Conservation (phyloP, 305 asterid species). For the Fraxinus velutina region DNA sequence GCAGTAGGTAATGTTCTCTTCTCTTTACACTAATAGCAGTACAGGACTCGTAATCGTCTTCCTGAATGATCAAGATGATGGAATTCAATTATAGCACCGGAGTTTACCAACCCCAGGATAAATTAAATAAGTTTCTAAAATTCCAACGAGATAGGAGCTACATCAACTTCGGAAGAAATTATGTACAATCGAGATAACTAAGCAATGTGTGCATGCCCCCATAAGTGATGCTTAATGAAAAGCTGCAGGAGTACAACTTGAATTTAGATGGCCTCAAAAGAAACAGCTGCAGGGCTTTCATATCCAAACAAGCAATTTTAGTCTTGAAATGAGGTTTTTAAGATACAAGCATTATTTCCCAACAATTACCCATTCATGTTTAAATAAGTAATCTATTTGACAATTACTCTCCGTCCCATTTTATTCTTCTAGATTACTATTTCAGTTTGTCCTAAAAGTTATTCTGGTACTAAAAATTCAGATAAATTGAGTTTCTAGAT, state of each 20-base stretch:
- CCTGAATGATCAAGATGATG: conserved; percentile 23
- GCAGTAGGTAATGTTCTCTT: conserved; percentile 59
- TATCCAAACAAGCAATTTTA: background rate
- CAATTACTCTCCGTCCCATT: background rate
- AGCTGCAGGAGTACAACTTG: background rate
- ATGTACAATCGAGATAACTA: background rate
- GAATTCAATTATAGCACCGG: conserved; percentile 14
- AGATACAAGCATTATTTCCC: background rate
- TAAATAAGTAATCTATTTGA: too few species aligned
- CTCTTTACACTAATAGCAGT: conserved; percentile 28
- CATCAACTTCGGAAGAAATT: background rate
- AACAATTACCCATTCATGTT: background rate
- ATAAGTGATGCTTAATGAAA: background rate
- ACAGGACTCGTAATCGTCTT: conserved; percentile 32
- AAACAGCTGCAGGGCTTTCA: background rate
- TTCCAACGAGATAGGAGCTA: background rate
- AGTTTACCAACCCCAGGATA: background rate
- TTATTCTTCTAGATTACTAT: background rate
- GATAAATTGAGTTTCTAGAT: too few species aligned
- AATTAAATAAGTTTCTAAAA: background rate
- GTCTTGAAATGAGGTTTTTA: background rate
- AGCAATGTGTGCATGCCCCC: background rate
- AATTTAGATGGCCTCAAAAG: background rate
- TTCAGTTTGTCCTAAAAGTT: too few species aligned
- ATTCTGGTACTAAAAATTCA: too few species aligned